Evolutionary conservation across 2,329 filamentous ascomycete genomes (phyloP), one percentile per base, ranked within the genome.

Genomic region (Colletotrichum costaricense): DNA sequence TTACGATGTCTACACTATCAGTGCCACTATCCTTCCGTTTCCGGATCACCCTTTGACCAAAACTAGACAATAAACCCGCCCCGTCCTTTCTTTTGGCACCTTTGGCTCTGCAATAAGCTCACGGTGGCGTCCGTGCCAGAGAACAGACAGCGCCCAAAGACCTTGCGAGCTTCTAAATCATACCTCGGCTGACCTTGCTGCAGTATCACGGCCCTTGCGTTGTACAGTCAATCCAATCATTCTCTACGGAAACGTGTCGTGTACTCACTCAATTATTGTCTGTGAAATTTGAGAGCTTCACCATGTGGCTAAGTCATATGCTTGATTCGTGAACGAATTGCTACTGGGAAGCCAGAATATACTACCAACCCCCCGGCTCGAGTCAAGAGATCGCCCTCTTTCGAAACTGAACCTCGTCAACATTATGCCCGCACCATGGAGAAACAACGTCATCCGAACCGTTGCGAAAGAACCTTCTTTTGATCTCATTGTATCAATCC

Each of bases 381-480:
- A 58, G 64, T 63, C 57, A 58, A 54, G 38, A 72, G 35, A 68
- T 58, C 28, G 35, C 33, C 58, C 57, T 67, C n/a, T 35, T 57
- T 57, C 57, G 57, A 72, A 68, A 58, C 69, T 52, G 35, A 58
- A n/a, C 52, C 35, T 63, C 38, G 38, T 54, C 64, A 68, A 30
- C 28, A 33, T 56, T n/a, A 35, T 16, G 56, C 24, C 49, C 19
- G 46, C 35, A 42, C 28, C 69, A 54, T 60, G 57, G 38, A 42
- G 64, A 72, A 68, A 68, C 58, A 63, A 72, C 64, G 69, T 69
- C 69, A 68, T 72, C 69, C 69, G 59, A 72, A 69, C 38, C 22
- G 28, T 59, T 16, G 4, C 24, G 30, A 64, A 52, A 42, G n/a
- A 63, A 63, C 64, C 69, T 57, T 63, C 55, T 69, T 33, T 58